Evolutionary conservation across 805 yeast genomes (phyloP).

Genomic region (Suhomyces kilbournensis): DNA sequence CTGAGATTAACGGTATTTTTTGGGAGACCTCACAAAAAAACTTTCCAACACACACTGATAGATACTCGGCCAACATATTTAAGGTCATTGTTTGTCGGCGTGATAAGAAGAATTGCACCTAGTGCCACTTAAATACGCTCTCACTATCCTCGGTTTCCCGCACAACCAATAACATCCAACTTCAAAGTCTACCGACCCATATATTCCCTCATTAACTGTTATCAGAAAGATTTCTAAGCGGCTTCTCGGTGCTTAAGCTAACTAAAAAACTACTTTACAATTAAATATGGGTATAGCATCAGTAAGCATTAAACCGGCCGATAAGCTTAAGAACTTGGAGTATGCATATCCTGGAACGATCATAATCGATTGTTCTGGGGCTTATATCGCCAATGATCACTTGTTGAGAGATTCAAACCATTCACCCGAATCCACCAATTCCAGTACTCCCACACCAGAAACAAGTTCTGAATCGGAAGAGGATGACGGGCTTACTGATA

Average conservation of each 20-base stretch:
- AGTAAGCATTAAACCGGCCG: background rate
- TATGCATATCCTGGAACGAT: slow-evolving; percentile 35
- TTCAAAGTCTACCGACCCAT: background rate
- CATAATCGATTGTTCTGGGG: slow-evolving; percentile 44
- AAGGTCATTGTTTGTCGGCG: background rate
- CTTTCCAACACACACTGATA: slow-evolving; percentile 4
- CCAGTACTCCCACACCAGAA: slow-evolving; percentile 14
- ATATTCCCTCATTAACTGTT: background rate
- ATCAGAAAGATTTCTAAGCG: background rate
- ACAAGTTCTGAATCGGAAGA: slow-evolving; percentile 19
- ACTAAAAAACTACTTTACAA: background rate
- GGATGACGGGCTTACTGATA: slow-evolving; percentile 12
- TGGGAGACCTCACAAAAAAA: slow-evolving; percentile 4
- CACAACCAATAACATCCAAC: background rate
- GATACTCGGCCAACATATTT: background rate
- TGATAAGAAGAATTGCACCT: background rate
- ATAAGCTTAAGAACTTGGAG: slow-evolving; percentile 19
- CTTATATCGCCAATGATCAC: slow-evolving; percentile 43
- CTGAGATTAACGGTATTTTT: slow-evolving; percentile 3
- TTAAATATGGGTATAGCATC: background rate
- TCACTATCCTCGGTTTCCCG: background rate
- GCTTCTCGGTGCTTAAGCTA: background rate
- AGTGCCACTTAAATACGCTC: background rate
- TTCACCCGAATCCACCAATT: background rate
- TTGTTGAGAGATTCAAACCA: slow-evolving; percentile 20